These are phyloP conservation scores for Saccharum officinarum DNA, from an alignment of 176 grass and related monocot genomes.

Conservation along the genomic window DNA sequence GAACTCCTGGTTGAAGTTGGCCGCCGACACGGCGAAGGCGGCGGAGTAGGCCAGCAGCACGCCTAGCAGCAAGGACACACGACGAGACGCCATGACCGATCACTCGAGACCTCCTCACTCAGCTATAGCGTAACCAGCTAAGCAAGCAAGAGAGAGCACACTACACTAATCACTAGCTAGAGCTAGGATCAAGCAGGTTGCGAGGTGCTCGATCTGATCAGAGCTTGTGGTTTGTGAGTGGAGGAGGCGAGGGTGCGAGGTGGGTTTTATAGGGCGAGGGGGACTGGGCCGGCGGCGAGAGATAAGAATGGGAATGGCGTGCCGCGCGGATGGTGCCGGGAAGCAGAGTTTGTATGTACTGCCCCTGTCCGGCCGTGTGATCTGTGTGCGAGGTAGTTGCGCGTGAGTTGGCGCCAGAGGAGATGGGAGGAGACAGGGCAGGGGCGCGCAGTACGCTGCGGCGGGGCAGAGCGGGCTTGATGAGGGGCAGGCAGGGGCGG, in stretches of 20 bases:
- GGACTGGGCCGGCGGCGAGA: slow-evolving; percentile 1
- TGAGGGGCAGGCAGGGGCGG: not conserved
- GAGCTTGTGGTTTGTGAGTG: slow-evolving; percentile 9
- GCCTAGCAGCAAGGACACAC: not conserved
- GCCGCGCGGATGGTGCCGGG: slow-evolving; percentile 26
- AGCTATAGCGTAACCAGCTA: too few relatives aligned
- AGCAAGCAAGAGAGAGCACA: not conserved
- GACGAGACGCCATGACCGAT: slow-evolving; percentile 11
- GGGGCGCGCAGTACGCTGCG: slow-evolving; percentile 3
- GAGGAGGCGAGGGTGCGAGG: not conserved
- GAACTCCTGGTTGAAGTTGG: slow-evolving; percentile 63
- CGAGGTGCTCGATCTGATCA: not conserved
- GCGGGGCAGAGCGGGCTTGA: slow-evolving; percentile 26
- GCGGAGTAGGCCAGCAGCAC: slow-evolving; percentile 16
- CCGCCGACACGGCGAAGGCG: not conserved
- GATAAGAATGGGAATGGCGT: not conserved
- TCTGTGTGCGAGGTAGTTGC: not conserved
- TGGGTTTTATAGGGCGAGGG: slow-evolving; percentile 56
- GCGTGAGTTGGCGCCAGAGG: slow-evolving; percentile 58
- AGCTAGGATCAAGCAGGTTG: not conserved
- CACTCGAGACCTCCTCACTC: not conserved
- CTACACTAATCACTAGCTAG: not conserved
- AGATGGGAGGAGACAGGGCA: not conserved
- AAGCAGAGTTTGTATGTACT: not conserved
- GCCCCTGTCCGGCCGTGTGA: not conserved